These are phyloP conservation scores for Cystobasidium onofrii DNA, from an alignment of 768 basidiomycete species.

Conservation along the genomic window DNA sequence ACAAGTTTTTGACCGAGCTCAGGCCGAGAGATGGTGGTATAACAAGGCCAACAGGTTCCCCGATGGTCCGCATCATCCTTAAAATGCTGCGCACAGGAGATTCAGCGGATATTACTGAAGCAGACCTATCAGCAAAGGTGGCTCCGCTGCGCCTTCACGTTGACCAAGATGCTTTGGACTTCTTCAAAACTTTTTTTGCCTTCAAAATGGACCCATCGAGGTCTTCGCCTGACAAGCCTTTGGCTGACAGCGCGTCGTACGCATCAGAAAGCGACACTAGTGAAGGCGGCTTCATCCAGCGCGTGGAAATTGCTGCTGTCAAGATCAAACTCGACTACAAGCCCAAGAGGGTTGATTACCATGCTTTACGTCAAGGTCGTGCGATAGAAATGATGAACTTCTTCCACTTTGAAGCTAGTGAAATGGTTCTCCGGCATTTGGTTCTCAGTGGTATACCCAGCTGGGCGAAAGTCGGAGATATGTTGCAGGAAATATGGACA, in stretches of 20 bases:
- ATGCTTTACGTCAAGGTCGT: conserved; percentile 75
- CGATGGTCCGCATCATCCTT: conserved; percentile 86
- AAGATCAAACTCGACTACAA: conserved; percentile 97
- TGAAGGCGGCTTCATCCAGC: conserved; percentile 49
- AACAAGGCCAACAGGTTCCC: conserved; percentile 77
- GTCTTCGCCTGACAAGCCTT: conserved; percentile 40
- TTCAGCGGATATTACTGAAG: conserved; percentile 60
- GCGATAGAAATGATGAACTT: conserved; percentile 99
- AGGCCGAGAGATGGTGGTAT: conserved; percentile 78
- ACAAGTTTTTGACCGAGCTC: conserved; percentile 83
- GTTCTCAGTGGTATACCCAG: conserved; percentile 83
- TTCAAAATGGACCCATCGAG: conserved; percentile 57
- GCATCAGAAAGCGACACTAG: not conserved
- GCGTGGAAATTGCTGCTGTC: conserved; percentile 88
- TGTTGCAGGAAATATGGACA: conserved; percentile 96
- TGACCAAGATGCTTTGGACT: conserved; percentile 97
- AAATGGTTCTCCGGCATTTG: conserved; percentile 92
- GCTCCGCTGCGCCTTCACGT: conserved; percentile 84
- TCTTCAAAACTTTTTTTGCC: conserved; percentile 89
- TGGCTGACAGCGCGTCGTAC: not conserved
- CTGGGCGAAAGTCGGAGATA: conserved; percentile 79
- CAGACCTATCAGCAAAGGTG: conserved; percentile 81
- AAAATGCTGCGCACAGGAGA: conserved; percentile 59
- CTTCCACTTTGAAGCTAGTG: conserved; percentile 98
- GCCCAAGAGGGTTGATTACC: conserved; percentile 89